A percentile compares a stretch with the other conserved stretches of the same genome.
phyloP scores from a whole-genome alignment of 1,284 basidiomycete species.

The Mycena sp. region DNA sequence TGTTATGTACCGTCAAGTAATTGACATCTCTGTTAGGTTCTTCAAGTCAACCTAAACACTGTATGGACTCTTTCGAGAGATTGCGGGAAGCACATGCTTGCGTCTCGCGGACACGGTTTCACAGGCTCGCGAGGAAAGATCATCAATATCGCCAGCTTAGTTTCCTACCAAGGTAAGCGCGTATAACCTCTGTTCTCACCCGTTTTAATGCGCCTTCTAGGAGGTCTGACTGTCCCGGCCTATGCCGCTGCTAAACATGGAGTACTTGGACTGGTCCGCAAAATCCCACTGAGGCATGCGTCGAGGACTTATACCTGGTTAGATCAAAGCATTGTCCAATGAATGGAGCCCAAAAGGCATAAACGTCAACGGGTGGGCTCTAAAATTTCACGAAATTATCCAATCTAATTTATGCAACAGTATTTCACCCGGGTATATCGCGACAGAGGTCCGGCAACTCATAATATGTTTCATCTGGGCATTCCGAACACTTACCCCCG shows the following conservation, averaged over 20 bases:
- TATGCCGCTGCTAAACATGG: constrained; percentile 85
- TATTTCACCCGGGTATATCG: constrained; percentile 92
- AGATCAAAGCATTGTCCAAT: constrained; percentile 79
- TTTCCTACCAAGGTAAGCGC: constrained; percentile 77
- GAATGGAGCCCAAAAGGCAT: constrained; percentile 67
- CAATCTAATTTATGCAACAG: constrained; percentile 57
- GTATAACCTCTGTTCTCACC: background rate
- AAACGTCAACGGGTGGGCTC: constrained; percentile 59
- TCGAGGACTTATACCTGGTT: no score
- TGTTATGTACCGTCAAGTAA: no score
- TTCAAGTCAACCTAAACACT: constrained; percentile 83
- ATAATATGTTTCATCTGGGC: no score
- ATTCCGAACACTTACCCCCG: no score
- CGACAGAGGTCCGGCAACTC: constrained; percentile 77
- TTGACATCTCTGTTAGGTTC: constrained; percentile 58
- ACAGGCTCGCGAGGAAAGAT: constrained; percentile 70
- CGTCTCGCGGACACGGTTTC: constrained; percentile 49
- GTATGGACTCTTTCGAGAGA: constrained; percentile 82
- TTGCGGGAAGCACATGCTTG: constrained; percentile 84
- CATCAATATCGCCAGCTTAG: constrained; percentile 83
- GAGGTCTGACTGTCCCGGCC: constrained; percentile 86
- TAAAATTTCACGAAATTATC: no score
- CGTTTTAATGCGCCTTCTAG: constrained; percentile 35
- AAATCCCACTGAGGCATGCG: no score
- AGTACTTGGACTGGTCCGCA: constrained; percentile 20